These are phyloP conservation scores for Sextonia rubra DNA, from an alignment of 164 flowering plant genomes.

Conservation along the genomic window DNA sequence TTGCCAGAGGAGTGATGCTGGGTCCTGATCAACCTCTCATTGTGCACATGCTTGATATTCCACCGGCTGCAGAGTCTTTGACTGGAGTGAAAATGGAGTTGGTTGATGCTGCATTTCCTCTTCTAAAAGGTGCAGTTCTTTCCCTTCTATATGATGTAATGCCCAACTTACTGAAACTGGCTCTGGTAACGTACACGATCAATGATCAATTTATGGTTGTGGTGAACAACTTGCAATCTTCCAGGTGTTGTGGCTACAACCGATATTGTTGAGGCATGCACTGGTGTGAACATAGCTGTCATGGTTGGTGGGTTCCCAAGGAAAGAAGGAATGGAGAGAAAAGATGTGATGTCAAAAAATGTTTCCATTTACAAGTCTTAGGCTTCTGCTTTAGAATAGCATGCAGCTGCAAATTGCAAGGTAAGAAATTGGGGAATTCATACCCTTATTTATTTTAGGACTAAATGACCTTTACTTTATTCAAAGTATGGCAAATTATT, in stretches of 20 bases:
- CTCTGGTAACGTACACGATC: neutral
- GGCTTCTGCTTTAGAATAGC: conserved; percentile 90
- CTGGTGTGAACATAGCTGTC: conserved; percentile 91
- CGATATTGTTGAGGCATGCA: conserved; percentile 95
- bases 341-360: conserved; percentile 96
- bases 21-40: conserved; percentile 94
- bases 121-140: conserved; percentile 61
- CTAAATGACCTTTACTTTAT: neutral
- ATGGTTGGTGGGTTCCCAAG: conserved; percentile 99
- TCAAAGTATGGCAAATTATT: too few relatives aligned
- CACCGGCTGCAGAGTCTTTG: conserved; percentile 92
- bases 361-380: conserved; percentile 96
- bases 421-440: conserved; percentile 23
- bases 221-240: neutral
- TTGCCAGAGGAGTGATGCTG: conserved; percentile 93
- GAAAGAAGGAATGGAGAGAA: conserved; percentile 99
- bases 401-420: conserved; percentile 99
- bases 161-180: neutral
- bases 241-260: conserved; percentile 98
- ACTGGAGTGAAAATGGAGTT: conserved; percentile 97
- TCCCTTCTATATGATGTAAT: neutral
- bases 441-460: neutral
- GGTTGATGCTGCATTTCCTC: conserved; percentile 96
- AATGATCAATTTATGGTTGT: neutral
- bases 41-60: conserved; percentile 93